These are phyloP conservation scores for Ustilago esculenta DNA, from an alignment of 1,284 basidiomycete species.

Conservation along the genomic window DNA sequence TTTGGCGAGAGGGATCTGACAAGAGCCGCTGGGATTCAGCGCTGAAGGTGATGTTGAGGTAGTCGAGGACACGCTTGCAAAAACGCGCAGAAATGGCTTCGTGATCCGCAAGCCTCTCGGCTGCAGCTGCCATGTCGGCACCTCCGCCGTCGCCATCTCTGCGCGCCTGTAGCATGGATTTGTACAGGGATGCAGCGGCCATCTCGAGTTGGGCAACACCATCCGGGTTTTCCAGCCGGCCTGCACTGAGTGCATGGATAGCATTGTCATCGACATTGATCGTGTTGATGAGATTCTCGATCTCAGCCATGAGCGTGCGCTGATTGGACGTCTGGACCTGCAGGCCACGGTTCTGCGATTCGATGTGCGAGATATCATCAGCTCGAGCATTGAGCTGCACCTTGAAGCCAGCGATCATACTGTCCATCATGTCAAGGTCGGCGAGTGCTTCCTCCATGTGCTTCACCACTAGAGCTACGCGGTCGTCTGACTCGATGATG, in stretches of 20 bases:
- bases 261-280: conserved; percentile 86
- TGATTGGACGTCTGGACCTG: conserved; percentile 99
- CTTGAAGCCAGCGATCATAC: conserved; percentile 62
- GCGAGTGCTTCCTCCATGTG: conserved; percentile 85
- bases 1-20: conserved; percentile 37
- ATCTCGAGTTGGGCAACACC: conserved; percentile 80
- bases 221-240: conserved; percentile 79
- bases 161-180: conserved; percentile 88
- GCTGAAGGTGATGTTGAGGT: conserved; percentile 86
- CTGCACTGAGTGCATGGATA: conserved; percentile 81
- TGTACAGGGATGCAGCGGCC: conserved; percentile 89
- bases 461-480: conserved; percentile 85
- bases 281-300: conserved; percentile 76
- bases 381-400: conserved; percentile 60
- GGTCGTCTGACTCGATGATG: conserved; percentile 87
- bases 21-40: conserved; percentile 47
- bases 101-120: conserved; percentile 86
- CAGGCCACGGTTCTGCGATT: conserved; percentile 93
- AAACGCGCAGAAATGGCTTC: conserved; percentile 86
- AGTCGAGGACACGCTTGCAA: conserved; percentile 88
- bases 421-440: conserved; percentile 82
- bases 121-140: conserved; percentile 80
- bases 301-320: conserved; percentile 70
- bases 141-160: conserved; percentile 75
- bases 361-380: conserved; percentile 92